Evolutionary conservation across 441 rosid species (phyloP), one percentile per base, ranked within the genome.

Genomic region (Croton laevigatus): DNA sequence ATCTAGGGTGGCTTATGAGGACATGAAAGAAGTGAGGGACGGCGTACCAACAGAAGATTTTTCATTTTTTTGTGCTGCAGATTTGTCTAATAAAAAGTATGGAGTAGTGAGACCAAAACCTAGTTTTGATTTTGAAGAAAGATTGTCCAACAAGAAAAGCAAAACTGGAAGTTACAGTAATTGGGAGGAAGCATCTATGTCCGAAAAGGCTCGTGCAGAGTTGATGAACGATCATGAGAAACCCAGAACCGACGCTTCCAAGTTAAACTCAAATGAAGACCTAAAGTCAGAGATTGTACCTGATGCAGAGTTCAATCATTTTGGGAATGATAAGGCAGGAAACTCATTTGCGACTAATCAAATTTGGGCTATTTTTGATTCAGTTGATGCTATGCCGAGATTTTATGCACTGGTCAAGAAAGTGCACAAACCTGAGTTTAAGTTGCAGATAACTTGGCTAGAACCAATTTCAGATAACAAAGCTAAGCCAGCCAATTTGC

Each of bases 361-460:
- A 81, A 52, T 73, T n/a, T 89, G 92, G 95, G 90, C 95, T 53
- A 44, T 71, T 71, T 87, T 82, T 46, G 92, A 89, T 78, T 7
- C 74, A 16, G 4, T 55, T 54, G 95, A 86, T 79, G 87, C 78
- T 69, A 83, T 87, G 92, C 95, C 95, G 32, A 84, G 95, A 73
- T 86, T 75, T 78, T 89, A 89, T 74, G 95, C 87, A 23, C 77
- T 63, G 61, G 71, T 87, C 68, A 82, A 66, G 70, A 83, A 81
- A 65, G 85, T 87, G 49, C 27, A 40, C 70, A 44, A 69, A 17
- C 70, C 83, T 60, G 81, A 79, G 65, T 86, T 83, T 80, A 85
- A 79, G 79, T 70, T 89, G 67, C 61, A 62, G 70, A 79, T 89
- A 61, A 82, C 85, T 42, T 87, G 95, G 95, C 81, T 89, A 37